Conservation (phyloP, 106 monocot genomes). For the Dioscorea zingiberensis region DNA sequence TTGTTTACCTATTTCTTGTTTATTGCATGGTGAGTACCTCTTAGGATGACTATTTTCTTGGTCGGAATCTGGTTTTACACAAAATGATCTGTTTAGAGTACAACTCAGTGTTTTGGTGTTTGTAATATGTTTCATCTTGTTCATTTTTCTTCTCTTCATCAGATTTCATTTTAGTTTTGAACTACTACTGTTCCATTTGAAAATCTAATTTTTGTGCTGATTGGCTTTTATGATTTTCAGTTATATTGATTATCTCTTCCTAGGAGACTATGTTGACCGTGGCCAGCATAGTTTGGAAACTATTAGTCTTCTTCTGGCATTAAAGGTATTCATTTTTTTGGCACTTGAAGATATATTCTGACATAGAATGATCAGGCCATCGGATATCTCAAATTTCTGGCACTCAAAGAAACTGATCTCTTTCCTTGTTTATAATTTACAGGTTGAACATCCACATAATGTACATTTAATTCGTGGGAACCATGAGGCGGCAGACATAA, state of each 20-base stretch:
- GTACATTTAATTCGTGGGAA: conserved; percentile 99
- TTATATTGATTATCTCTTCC: conserved; percentile 98
- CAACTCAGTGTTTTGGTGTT: too few species aligned
- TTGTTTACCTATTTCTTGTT: too few species aligned
- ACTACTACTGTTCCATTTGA: too few species aligned
- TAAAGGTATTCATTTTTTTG: conserved; percentile 61
- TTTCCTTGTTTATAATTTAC: conserved; percentile 4
- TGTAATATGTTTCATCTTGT: too few species aligned
- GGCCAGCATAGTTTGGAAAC: conserved; percentile 99
- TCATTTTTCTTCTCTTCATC: too few species aligned
- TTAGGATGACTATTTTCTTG: too few species aligned
- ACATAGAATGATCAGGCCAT: neutral
- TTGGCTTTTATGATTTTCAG: conserved; percentile 44
- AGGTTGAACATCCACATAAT: conserved; percentile 93
- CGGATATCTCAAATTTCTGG: neutral
- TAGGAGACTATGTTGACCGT: conserved; percentile 99
- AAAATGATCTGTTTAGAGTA: too few species aligned
- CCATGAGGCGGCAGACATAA: conserved; percentile 99
- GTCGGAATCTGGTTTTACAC: too few species aligned
- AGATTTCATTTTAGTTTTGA: too few species aligned
- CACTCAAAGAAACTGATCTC: neutral
- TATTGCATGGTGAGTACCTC: too few species aligned
- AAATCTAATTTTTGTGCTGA: too few species aligned
- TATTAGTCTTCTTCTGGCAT: conserved; percentile 90
- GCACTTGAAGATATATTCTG: neutral